Conservation (phyloP, 2,329 filamentous ascomycete species). For the Aaosphaeria pasadenensis region DNA sequence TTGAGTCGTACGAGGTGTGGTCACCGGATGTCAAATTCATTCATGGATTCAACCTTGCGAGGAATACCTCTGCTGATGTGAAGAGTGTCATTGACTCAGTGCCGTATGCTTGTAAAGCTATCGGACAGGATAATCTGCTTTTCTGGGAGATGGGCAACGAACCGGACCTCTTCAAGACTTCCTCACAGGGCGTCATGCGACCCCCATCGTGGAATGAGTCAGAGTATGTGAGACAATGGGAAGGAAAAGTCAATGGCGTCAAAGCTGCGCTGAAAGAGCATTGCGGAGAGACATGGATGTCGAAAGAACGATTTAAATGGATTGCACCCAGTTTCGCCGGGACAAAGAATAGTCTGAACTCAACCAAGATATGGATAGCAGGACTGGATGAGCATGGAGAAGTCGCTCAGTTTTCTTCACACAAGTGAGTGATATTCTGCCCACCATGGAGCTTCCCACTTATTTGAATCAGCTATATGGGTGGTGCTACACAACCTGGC, state of each 20-base stretch:
- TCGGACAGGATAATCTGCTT: conserved; percentile 51
- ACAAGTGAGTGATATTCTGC: conserved; percentile 49
- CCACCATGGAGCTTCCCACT: too few relatives aligned
- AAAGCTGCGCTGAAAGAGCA: conserved; percentile 42
- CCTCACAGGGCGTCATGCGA: conserved; percentile 51
- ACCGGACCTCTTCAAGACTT: conserved; percentile 57
- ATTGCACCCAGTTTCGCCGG: conserved; percentile 60
- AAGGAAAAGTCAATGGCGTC: conserved; percentile 53
- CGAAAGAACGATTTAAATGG: conserved; percentile 46
- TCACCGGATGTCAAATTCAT: conserved; percentile 52
- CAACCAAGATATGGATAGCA: conserved; percentile 50
- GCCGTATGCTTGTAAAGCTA: conserved; percentile 55
- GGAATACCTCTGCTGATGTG: conserved; percentile 53
- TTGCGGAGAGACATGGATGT: conserved; percentile 50
- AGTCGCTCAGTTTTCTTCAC: conserved; percentile 55
- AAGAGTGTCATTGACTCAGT: conserved; percentile 55
- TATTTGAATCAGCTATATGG: conserved; percentile 58
- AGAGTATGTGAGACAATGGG: conserved; percentile 58
- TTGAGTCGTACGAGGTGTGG: conserved; percentile 61
- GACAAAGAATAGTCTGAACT: conserved; percentile 50
- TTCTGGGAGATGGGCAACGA: conserved; percentile 65
- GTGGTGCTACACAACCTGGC: conserved; percentile 56
- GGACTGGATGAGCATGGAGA: conserved; percentile 50
- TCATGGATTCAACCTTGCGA: conserved; percentile 60
- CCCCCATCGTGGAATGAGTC: conserved; percentile 53